Conservation (phyloP, 495 filamentous ascomycete species). For the Platismatia glauca region DNA sequence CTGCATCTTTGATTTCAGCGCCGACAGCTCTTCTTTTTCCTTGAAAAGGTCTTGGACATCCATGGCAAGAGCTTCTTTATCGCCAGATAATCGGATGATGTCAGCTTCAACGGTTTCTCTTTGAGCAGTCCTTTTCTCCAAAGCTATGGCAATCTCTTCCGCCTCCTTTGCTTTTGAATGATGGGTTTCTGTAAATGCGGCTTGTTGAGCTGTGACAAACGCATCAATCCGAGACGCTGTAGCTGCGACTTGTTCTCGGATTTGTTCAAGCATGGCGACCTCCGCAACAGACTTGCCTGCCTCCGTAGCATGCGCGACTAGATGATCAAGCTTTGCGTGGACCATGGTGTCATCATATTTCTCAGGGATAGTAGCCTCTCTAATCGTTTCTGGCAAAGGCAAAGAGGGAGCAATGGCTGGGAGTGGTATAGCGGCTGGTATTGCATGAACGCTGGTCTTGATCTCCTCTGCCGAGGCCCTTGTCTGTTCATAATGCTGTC, state of each 20-base stretch:
- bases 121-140: conserved; percentile 71
- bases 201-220: conserved; percentile 73
- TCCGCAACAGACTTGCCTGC: conserved; percentile 42
- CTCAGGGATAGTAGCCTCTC: conserved; percentile 29
- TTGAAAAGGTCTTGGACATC: conserved; percentile 48
- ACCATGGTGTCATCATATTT: conserved; percentile 63
- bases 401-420: conserved; percentile 37
- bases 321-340: conserved; percentile 76
- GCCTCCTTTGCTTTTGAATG: conserved; percentile 72
- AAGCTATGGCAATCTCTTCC: conserved; percentile 68
- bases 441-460: conserved; percentile 42
- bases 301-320: conserved; percentile 54
- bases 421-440: conserved; percentile 44
- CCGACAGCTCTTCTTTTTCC: conserved; percentile 62
- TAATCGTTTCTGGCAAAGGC: conserved; percentile 31
- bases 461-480: conserved; percentile 44
- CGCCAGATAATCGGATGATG: conserved; percentile 53
- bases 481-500: conserved; percentile 67
- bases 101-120: conserved; percentile 70
- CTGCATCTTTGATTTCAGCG: conserved; percentile 65
- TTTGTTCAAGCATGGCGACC: conserved; percentile 73
- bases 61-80: conserved; percentile 53
- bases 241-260: conserved; percentile 77
- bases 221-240: conserved; percentile 81
- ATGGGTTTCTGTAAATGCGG: conserved; percentile 66